Evolutionary conservation across 2,329 filamentous ascomycete genomes (phyloP), one percentile per base, ranked within the genome.

Genomic region (Chaetomiaceae sp.): DNA sequence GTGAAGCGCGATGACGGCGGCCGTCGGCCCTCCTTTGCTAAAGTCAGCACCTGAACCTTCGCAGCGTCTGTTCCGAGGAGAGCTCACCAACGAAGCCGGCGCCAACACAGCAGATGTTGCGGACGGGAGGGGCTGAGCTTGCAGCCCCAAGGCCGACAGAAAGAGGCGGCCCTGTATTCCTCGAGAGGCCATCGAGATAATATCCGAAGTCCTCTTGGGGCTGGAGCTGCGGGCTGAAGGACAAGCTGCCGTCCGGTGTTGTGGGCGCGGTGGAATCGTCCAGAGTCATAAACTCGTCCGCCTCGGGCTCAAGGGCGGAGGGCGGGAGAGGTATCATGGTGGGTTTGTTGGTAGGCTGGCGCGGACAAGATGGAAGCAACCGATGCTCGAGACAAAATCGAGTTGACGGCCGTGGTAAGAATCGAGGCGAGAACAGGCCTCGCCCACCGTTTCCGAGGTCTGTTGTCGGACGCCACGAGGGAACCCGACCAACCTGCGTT

Each of bases 221-320:
- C n/a, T 33, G 40, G 20, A 51, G 48, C 5, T 44, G 15, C 23
- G 48, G 48, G 22, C 48, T 51, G 17, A 51, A 51, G 4, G 48
- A 44, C 6, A 19, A 39, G 48, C 48, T 51, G 11, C 40, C 48
- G 11, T 45, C 40, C n/a, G 48, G 48, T 15, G 48, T 51, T 5
- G 48, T 45, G 14, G 48, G 48, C 8, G 40, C 48, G 3, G 40
- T 51, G 6, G 48, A 51, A 45, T 51, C 48, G 23, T 51, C 48
- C 33, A 51, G 14, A 3, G 40, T 17, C 23, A 14, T 15, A 17
- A 38, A 5, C 17, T 51, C 48, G 3, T 45, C 40, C 6, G 31
- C 33, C 11, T 51, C n/a, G n/a, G n/a, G n/a, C n/a, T n/a, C 48
- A 11, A 51, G 9, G 8, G 11, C 33, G 6, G 40, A 20, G 5